Conservation (phyloP, 1,284 basidiomycete genomes). For the Trichosporon sp. region DNA sequence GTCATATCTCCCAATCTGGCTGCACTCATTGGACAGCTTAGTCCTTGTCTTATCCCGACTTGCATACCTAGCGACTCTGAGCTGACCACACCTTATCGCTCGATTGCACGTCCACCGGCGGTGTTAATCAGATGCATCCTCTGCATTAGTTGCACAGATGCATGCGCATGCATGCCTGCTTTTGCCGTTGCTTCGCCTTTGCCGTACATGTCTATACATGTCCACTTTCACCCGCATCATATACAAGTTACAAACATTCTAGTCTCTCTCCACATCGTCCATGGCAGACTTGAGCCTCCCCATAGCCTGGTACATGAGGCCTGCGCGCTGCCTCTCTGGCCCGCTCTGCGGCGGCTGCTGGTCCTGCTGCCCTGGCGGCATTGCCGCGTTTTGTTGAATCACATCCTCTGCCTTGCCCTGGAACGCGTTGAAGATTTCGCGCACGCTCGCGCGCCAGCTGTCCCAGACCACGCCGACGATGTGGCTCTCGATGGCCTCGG, state of each 20-base stretch:
- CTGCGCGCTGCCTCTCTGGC: constrained; percentile 44
- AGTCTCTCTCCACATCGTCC: constrained; percentile 44
- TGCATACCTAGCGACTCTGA: too few species aligned
- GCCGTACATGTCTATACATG: neutral
- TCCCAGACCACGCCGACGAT: constrained; percentile 49
- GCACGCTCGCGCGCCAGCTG: constrained; percentile 43
- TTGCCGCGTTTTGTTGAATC: constrained; percentile 31
- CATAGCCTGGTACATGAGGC: constrained; percentile 46
- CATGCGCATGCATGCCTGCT: too few species aligned
- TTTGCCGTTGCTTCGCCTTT: neutral
- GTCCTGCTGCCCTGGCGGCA: constrained; percentile 9
- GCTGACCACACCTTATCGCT: too few species aligned
- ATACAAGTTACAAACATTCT: constrained; percentile 6
- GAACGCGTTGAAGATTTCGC: constrained; percentile 43
- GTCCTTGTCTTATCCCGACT: too few species aligned
- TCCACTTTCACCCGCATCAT: neutral
- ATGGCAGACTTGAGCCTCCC: constrained; percentile 44
- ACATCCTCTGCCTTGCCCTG: constrained; percentile 44
- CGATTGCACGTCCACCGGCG: too few species aligned
- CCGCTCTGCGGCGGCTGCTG: constrained; percentile 17
- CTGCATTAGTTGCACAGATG: too few species aligned
- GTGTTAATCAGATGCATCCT: too few species aligned
- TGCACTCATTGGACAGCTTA: neutral
- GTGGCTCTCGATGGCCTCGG: constrained; percentile 46
- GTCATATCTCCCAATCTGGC: neutral